Base-by-base conservation (phyloP, 805 yeast genomes). In the Candida hungchunana region DNA sequence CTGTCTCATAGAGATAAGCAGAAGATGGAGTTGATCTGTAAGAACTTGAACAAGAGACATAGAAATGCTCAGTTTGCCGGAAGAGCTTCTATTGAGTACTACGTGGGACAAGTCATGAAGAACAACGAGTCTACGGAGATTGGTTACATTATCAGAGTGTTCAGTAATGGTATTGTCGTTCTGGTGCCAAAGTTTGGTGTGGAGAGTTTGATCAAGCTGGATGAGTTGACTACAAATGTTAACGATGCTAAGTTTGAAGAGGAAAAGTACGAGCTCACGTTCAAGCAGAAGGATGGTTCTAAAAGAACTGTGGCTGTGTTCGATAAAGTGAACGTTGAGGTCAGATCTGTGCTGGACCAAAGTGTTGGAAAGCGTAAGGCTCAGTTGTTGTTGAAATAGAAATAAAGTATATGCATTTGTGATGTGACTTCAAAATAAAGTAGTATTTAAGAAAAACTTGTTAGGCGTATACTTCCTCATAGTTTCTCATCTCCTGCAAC, bases 51-150 rank as follows among this genome's bases (percentile, higher is more conserved):
- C 66, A 79, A 73, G 50, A 81, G 96, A 49, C 99, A 93, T 60
- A 78, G 98, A 62, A 93, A 93, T 58, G 98, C 98, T 0, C 99
- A 93, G 63, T 85, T 90, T 68, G 99, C 99, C 2, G 99, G 98
- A 25, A 75, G 99, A 57, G 97, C 98, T 15, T 84, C 95, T 57
- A 86, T 93, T 43, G 98, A 93, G 59, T 93, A 93, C 63, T 93
- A 86, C 55, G 98, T 93, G 32, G 99, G 99, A 7, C 97, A 93
- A 65, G 96, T 90, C 27, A 83, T 93, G 84, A 84, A 86, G 58
- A 80, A 79, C 55, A 80, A 79, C 50, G 88, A 85, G 53, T 67
- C 82, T 24, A 68, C 69, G 12, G 95, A 86, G 57, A 88, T 86
- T 46, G 98, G 97, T 8, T 89, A 86, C 51, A 81, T 89, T 19